These are phyloP conservation scores for Claviceps pusilla DNA, from an alignment of 2,329 filamentous ascomycete genomes.

Conservation along the genomic window DNA sequence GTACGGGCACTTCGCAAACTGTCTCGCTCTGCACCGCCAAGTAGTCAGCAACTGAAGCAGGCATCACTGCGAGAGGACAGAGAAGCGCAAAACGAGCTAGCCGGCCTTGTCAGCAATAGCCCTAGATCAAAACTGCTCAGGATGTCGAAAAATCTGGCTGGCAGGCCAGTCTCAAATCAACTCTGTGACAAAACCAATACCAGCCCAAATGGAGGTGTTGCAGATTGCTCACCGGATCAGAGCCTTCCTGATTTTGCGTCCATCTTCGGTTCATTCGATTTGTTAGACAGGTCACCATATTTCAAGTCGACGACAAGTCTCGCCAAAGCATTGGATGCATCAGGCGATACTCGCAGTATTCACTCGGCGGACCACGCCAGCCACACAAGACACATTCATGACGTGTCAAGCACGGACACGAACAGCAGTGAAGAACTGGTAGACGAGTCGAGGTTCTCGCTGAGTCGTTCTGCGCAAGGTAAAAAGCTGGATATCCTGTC, in stretches of 20 bases:
- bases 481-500: conserved; percentile 22
- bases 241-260: conserved; percentile 15
- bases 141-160: background rate
- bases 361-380: background rate
- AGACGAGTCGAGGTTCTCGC: conserved; percentile 2
- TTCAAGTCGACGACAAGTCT: conserved; percentile 8
- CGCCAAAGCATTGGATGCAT: background rate
- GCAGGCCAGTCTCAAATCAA: background rate
- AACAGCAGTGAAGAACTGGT: conserved; percentile 5
- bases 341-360: conserved; percentile 1
- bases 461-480: conserved; percentile 2
- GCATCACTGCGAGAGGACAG: background rate
- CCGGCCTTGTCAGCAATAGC: background rate
- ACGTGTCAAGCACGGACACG: conserved; percentile 12
- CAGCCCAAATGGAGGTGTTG: background rate
- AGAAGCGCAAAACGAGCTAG: background rate
- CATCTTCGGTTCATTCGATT: conserved; percentile 15
- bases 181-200: background rate
- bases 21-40: conserved; percentile 3
- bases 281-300: conserved; percentile 11
- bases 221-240: conserved; percentile 10
- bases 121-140: background rate
- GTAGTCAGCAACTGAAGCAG: background rate
- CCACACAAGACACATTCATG: conserved; percentile 12
- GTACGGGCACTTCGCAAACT: background rate